These are phyloP conservation scores for Allantophomopsis cytisporea DNA, from an alignment of 2,329 filamentous ascomycete genomes.

Conservation along the genomic window DNA sequence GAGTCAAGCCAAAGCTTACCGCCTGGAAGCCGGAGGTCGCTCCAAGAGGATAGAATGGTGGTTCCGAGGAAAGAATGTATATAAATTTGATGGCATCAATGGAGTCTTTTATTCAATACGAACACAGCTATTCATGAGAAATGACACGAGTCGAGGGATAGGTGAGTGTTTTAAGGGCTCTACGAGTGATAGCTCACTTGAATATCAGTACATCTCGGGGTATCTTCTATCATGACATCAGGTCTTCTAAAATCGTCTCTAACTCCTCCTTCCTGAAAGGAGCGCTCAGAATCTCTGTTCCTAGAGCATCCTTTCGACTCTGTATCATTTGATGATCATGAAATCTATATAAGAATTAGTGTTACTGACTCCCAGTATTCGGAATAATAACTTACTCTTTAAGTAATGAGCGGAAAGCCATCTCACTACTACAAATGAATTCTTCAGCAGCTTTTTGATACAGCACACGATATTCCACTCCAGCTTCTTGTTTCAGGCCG, in stretches of 20 bases:
- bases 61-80: conserved; percentile 8
- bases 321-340: conserved; percentile 97
- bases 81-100: conserved; percentile 9
- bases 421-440: conserved; percentile 93
- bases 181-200: too few relatives aligned
- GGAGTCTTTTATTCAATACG: conserved; percentile 2
- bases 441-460: conserved; percentile 95
- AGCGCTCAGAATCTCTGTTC: conserved; percentile 73
- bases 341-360: conserved; percentile 37
- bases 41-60: conserved; percentile 9
- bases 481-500: conserved; percentile 26
- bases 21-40: conserved; percentile 33
- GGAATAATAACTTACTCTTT: conserved; percentile 55
- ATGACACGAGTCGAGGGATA: too few relatives aligned
- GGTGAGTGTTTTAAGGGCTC: too few relatives aligned
- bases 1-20: conserved; percentile 33
- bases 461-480: conserved; percentile 78
- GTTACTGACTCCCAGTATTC: too few relatives aligned
- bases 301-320: conserved; percentile 71
- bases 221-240: conserved; percentile 19
- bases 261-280: conserved; percentile 82
- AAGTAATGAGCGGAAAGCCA: conserved; percentile 83
- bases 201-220: too few relatives aligned
- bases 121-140: too few relatives aligned
- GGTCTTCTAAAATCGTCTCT: conserved; percentile 76